Base-by-base conservation (phyloP, 2,329 filamentous ascomycete species). In the Cylindrodendrum hubeiense region DNA sequence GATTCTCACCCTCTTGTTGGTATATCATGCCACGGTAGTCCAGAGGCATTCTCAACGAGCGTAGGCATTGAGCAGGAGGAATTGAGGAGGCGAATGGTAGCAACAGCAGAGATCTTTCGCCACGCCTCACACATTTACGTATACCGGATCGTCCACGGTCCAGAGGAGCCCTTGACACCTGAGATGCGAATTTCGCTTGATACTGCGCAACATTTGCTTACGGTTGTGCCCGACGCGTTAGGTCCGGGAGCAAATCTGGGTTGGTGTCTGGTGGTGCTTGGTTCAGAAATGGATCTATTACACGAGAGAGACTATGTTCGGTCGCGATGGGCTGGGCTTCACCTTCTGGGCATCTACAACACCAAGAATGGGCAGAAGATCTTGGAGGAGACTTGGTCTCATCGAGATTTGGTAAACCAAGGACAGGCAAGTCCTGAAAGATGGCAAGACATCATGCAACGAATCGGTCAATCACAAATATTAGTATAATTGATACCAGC, bases 61-160 rank as follows among this genome's bases (percentile, higher is more conserved):
- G 39, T 55, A 17, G 26, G 13, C 12, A 37, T 63, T 7, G 54
- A 63, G 5, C 43, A 66, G 21, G 63, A 37, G 9, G 63, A 66
- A 7, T 24, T 66, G 15, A 37, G 59, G 2, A 39, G 19, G 19
- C 47, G 63, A 9, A 63, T 60, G 47, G 59, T 66, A n/a, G 63
- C 63, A 19, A 63, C 59, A 8, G 63, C 63, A 6, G 63, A 66
- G 43, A 66, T 66, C 30, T 66, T 66, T 37, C 59, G 63, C 15
- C 63, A 66, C 22, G 50, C 53, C 17, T 33, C 46, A 8, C 63
- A 66, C 37, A 49, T 66, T 15, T 66, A 44, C 22, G 59, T 66
- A n/a, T 60, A 54, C 33, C 63, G 63, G 8, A 60, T 66, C 12
- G 49, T 19, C 7, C 43, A 66, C 41, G 59, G 58, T 9, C 59